Base-by-base conservation (phyloP, 768 basidiomycete genomes). In the Hygrocybe punicea region DNA sequence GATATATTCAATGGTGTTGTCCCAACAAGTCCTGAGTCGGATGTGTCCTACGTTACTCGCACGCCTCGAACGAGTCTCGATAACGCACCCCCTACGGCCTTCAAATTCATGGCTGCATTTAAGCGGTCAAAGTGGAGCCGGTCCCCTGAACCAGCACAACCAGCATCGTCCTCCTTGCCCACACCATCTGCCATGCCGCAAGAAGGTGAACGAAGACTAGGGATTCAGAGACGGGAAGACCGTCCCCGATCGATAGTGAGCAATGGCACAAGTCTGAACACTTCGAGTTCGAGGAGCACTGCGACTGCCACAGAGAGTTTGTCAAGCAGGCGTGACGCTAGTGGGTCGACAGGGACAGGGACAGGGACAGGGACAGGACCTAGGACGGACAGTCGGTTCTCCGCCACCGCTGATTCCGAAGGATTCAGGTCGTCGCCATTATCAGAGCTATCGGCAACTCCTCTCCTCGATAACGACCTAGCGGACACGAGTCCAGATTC, bases 61-160 rank as follows among this genome's bases (percentile, higher is more conserved):
- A 70, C 75, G 57, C 77, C 79, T 58, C 76, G 76, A 55, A 76
- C 79, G 24, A 84, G 78, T 59, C 55, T 79, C 21, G 84, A 87
- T 55, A 66, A 69, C 13, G 65, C 73, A 7, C 74, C 84, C 13
- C 79, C 85, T 4, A 81, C 80, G 5, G 84, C 81, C 7, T 87
- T 83, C 75, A 87, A 79, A 67, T 82, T 88, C 58, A 77, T 85
- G 57, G 76, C 79, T 21, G 82, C 79, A 13, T 86, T 89, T 71
- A 87, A 81, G 59, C 80, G 81, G 36, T 84, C 87, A 19, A 76
- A 81, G 51, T 82, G 82, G n/a, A 85, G 80, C 60, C 63, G 86
- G 17, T 74, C 78, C 1, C 73, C 79, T 3, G 76, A 81, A 34
- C 73, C 56, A n/a, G 63, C 59, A 29, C 62, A 70, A 7, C 62